Conservation (phyloP, 2,329 filamentous ascomycete genomes). For the Botrytis byssoidea region DNA sequence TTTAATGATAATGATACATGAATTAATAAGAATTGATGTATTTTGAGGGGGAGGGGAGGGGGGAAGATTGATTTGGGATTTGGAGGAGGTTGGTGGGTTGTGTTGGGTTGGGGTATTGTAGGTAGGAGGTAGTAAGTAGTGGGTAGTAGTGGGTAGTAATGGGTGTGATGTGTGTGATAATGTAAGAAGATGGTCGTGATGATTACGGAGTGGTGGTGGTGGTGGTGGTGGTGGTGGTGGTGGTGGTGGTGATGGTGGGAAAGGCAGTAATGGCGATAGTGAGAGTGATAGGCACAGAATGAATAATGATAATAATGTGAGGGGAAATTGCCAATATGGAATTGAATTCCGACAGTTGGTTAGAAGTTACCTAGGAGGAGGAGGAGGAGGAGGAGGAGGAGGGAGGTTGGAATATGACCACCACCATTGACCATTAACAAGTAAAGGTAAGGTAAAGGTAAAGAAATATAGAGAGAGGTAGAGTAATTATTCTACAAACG, state of each 20-base stretch:
- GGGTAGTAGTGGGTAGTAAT: too few relatives aligned
- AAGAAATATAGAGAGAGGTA: too few relatives aligned
- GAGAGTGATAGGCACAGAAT: not conserved
- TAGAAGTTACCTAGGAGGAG: not conserved
- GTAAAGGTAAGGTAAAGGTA: not conserved
- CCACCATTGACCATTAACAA: not conserved
- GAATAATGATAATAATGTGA: not conserved
- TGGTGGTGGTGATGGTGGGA: too few relatives aligned
- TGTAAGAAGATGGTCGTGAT: not conserved
- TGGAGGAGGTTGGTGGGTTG: constrained; percentile 11
- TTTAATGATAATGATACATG: not conserved
- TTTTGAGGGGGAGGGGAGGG: not conserved
- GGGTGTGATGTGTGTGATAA: not conserved
- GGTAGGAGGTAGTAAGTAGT: not conserved
- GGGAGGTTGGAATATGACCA: not conserved
- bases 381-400: too few relatives aligned
- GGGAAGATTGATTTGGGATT: not conserved
- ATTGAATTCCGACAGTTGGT: not conserved
- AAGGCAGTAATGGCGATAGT: not conserved
- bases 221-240: too few relatives aligned
- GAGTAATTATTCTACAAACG: not conserved
- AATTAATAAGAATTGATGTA: not conserved
- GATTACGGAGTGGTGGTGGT: not conserved
- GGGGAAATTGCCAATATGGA: not conserved
- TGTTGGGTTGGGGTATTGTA: not conserved